Evolutionary conservation across 176 grass and related monocot genomes (phyloP), one percentile per base, ranked within the genome.

Genomic region (Triticum turgidum): DNA sequence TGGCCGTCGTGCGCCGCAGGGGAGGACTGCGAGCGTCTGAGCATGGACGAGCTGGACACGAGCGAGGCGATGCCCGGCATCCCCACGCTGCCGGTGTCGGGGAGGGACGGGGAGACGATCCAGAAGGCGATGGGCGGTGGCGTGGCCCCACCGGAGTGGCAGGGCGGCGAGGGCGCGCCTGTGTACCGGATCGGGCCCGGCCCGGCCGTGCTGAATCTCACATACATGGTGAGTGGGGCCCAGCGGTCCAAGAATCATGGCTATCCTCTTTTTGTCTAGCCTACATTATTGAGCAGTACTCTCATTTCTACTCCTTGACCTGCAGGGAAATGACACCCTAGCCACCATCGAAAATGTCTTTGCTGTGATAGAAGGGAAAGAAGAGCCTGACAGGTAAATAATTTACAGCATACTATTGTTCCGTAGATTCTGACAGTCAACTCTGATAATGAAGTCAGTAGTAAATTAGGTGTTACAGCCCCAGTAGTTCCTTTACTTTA

Each of bases 311-410:
- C 58, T 56, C 25, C 34, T 45, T 42, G 39, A 51, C 37, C 38
- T 65, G 52, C 85, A 98, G 96, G 96, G 92, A 27, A 96, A 88
- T 69, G 92, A 94, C 35, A 96, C 90, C 20, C 58, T 98, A 9
- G 89, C 88, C 21, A 95, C 90, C 66, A 96, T 96, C 78, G 82
- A 98, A 79, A 94, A 98, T 79, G 96, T 98, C 12, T 88, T 94
- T 65, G 96, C 91, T 69, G 88, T 98, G 62, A 96, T 98, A 37
- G 51, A 98, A 92, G 96, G 96, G 18, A 90, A 84, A 27, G 93
- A 98, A 83, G 96, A 96, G 66, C 93, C 92, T 20, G 96, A 98
- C 61, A 82, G 93, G 96, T 98, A 91, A 86, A 75, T 47, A n/a
- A 11, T 49, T 27, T 59, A 59, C 56, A 18, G 51, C 15, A 54